Conservation (phyloP, 2,329 filamentous ascomycete genomes). For the Botrytis sinoallii region DNA sequence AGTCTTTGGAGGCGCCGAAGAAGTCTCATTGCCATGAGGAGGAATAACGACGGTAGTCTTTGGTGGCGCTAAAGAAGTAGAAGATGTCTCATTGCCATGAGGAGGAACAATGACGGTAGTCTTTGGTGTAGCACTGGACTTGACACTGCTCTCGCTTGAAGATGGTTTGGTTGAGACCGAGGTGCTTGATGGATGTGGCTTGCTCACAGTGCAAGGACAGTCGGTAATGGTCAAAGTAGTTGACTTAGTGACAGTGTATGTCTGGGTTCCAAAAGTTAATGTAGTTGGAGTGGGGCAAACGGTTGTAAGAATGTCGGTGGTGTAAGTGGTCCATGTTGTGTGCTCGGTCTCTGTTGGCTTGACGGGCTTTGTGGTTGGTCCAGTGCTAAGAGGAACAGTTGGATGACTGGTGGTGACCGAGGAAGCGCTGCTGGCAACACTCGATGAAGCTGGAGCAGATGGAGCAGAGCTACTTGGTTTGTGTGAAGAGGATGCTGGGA, state of each 20-base stretch:
- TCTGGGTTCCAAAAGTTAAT: conserved; percentile 43
- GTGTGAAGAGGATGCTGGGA: neutral
- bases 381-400: conserved; percentile 7
- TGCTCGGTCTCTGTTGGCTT: conserved; percentile 9
- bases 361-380: neutral
- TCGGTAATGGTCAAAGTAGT: conserved; percentile 47
- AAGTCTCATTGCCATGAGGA: neutral
- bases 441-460: conserved; percentile 9
- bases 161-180: conserved; percentile 4
- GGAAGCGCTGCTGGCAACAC: neutral
- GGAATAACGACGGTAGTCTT: conserved; percentile 13
- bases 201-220: conserved; percentile 43
- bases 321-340: conserved; percentile 19
- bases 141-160: neutral
- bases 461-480: neutral
- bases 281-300: conserved; percentile 37
- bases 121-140: conserved; percentile 16
- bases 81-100: conserved; percentile 6
- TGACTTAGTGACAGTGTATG: conserved; percentile 59
- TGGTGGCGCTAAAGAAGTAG: neutral
- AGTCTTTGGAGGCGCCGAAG: conserved; percentile 13
- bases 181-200: conserved; percentile 16
- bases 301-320: conserved; percentile 19
- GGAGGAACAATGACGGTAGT: conserved; percentile 16
- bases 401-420: neutral